phyloP scores from a whole-genome alignment of 306 rosid genomes.

The Sesbania bispinosa region DNA sequence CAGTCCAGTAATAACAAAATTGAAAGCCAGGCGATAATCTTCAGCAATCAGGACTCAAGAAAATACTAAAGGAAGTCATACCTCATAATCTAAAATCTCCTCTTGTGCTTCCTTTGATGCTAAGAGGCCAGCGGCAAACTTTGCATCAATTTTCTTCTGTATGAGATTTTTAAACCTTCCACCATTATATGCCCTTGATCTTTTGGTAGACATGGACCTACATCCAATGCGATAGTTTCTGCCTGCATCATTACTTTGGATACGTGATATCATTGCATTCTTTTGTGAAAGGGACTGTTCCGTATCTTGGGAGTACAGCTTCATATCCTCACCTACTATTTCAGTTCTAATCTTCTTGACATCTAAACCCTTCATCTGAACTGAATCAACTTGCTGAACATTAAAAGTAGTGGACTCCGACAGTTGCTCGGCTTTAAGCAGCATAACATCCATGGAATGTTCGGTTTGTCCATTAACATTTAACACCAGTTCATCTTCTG shows the following conservation, averaged over 20 bases:
- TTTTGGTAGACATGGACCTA: conserved; percentile 54
- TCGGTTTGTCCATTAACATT: conserved; percentile 42
- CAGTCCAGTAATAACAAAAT: not conserved
- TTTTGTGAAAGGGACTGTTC: conserved; percentile 53
- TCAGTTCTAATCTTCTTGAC: conserved; percentile 47
- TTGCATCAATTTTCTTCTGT: conserved; percentile 64
- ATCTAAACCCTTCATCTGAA: conserved; percentile 43
- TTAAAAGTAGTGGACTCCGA: conserved; percentile 43
- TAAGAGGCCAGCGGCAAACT: conserved; percentile 58
- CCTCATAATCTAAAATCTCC: conserved; percentile 75
- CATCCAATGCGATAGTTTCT: conserved; percentile 69
- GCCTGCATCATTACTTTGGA: conserved; percentile 56
- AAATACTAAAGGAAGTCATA: conserved; percentile 20
- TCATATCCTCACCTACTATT: conserved; percentile 40
- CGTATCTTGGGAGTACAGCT: conserved; percentile 43
- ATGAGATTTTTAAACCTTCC: conserved; percentile 55
- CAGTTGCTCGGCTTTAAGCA: conserved; percentile 43
- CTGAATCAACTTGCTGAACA: conserved; percentile 49
- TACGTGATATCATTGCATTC: conserved; percentile 72
- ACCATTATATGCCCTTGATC: conserved; percentile 51
- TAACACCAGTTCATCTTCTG: conserved; percentile 73
- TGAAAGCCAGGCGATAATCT: not conserved
- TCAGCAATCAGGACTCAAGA: not conserved
- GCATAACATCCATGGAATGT: conserved; percentile 36
- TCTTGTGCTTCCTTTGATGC: conserved; percentile 73